phyloP scores from a whole-genome alignment of 2,329 filamentous ascomycete genomes.

The Cephalotrichum gorgonifer region DNA sequence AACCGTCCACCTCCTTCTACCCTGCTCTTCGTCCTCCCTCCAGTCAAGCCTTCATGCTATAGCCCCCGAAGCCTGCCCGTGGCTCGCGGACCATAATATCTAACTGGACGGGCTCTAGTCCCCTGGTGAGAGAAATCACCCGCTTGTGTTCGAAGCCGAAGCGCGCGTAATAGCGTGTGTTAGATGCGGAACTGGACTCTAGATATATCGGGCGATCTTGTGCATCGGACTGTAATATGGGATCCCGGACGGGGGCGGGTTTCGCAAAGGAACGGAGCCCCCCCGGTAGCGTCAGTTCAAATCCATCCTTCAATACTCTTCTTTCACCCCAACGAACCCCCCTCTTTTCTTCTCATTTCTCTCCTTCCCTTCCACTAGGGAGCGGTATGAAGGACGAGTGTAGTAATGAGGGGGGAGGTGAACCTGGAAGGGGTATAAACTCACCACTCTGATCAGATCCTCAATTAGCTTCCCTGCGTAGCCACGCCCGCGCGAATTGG shows the following conservation, averaged over 20 bases:
- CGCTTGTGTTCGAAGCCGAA: slow-evolving; percentile 61
- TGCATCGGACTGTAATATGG: slow-evolving; percentile 47
- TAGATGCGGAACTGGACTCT: slow-evolving; percentile 61
- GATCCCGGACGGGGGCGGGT: not conserved
- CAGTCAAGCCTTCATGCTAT: not conserved
- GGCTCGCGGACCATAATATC: slow-evolving; percentile 80
- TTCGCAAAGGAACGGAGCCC: not conserved
- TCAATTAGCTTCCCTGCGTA: slow-evolving; percentile 63
- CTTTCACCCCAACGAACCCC: no score
- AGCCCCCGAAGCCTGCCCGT: slow-evolving; percentile 13
- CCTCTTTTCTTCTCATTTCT: no score
- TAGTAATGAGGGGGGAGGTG: no score
- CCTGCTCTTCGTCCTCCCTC: not conserved
- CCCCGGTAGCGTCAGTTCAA: not conserved
- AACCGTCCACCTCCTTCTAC: not conserved
- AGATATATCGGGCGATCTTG: slow-evolving; percentile 64
- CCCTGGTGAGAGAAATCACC: slow-evolving; percentile 52
- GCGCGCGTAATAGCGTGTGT: slow-evolving; percentile 62
- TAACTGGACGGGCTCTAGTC: slow-evolving; percentile 48
- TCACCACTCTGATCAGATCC: slow-evolving; percentile 54
- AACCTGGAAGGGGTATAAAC: slow-evolving; percentile 12
- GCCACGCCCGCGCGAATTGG: slow-evolving; percentile 58
- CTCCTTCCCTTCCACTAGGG: no score
- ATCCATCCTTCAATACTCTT: no score
- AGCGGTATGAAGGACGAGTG: not conserved